These are phyloP conservation scores for Cryphonectria nitschkei DNA, from an alignment of 2,329 filamentous ascomycete species.

Conservation along the genomic window DNA sequence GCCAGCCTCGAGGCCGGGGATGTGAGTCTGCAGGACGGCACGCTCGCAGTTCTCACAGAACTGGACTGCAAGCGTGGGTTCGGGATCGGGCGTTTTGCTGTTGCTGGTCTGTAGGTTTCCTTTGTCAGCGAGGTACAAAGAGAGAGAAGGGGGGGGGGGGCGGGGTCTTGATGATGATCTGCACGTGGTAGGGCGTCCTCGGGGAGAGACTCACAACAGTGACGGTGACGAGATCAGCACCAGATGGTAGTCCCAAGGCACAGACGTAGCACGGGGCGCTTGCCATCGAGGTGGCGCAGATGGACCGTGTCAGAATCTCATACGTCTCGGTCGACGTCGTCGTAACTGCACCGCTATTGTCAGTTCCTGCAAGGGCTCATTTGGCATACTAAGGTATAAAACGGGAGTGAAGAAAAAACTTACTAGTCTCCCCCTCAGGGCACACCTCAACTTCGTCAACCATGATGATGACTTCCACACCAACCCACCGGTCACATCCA, in stretches of 20 bases:
- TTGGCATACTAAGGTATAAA: background rate
- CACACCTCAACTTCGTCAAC: conserved; percentile 28
- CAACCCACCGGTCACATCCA: conserved; percentile 25
- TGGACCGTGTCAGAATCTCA: conserved; percentile 34
- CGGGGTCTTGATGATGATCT: no score
- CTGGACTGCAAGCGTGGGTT: conserved; percentile 34
- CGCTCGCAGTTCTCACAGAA: conserved; percentile 34
- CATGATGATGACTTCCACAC: conserved; percentile 29
- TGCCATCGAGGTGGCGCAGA: conserved; percentile 35
- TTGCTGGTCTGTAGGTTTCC: conserved; percentile 32
- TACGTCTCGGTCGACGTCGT: conserved; percentile 28
- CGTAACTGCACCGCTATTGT: conserved; percentile 14
- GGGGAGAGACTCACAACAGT: conserved; percentile 31
- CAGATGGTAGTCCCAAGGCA: conserved; percentile 31
- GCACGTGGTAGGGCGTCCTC: background rate
- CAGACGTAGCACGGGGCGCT: conserved; percentile 38
- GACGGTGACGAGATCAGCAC: conserved; percentile 34
- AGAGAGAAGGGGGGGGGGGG: no score
- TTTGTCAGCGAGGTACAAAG: background rate
- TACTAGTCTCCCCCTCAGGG: conserved; percentile 27
- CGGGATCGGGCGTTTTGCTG: conserved; percentile 28
- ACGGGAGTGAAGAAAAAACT: background rate
- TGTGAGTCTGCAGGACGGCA: conserved; percentile 33
- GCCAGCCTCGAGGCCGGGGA: conserved; percentile 34
- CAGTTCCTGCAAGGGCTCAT: background rate